These are phyloP conservation scores for Bothia castanella DNA, from an alignment of 1,284 basidiomycete species.

Conservation along the genomic window DNA sequence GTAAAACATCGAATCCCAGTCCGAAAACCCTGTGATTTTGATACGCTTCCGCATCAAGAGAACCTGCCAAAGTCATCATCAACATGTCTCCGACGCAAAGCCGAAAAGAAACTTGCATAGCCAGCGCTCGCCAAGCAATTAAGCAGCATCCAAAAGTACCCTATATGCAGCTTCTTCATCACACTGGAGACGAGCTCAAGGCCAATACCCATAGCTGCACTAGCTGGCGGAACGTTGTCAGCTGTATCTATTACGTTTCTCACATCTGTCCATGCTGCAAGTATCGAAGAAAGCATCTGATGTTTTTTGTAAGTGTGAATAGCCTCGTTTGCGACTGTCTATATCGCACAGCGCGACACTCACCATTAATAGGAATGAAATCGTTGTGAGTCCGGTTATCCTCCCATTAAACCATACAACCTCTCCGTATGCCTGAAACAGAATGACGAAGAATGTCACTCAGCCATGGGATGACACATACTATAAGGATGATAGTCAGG, in stretches of 20 bases:
- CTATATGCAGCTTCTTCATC: slow-evolving; percentile 65
- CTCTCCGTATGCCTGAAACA: slow-evolving; percentile 85
- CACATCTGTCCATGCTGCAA: slow-evolving; percentile 95
- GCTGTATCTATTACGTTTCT: slow-evolving; percentile 47
- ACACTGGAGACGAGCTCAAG: slow-evolving; percentile 46
- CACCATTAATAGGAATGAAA: slow-evolving; percentile 93
- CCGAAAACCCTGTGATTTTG: slow-evolving; percentile 96
- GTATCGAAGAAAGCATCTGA: slow-evolving; percentile 88
- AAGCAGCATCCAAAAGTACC: slow-evolving; percentile 95
- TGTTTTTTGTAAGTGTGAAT: not conserved
- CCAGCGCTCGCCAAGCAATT: slow-evolving; percentile 92
- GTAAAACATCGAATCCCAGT: slow-evolving; percentile 99
- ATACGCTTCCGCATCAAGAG: slow-evolving; percentile 97
- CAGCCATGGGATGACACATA: slow-evolving; percentile 37
- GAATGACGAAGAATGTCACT: slow-evolving; percentile 4
- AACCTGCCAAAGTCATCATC: slow-evolving; percentile 48
- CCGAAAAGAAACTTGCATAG: slow-evolving; percentile 61
- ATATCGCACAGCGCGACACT: slow-evolving; percentile 20
- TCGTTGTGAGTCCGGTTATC: slow-evolving; percentile 84
- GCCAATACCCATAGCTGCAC: slow-evolving; percentile 39
- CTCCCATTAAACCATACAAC: slow-evolving; percentile 94
- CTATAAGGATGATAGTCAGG: slow-evolving; percentile 96
- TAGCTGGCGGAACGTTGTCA: slow-evolving; percentile 38
- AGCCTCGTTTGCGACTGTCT: not conserved
- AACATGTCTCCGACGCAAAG: slow-evolving; percentile 10